These are phyloP conservation scores for Cucurbitaria berberidis DNA, from an alignment of 2,329 filamentous ascomycete genomes.

Conservation along the genomic window DNA sequence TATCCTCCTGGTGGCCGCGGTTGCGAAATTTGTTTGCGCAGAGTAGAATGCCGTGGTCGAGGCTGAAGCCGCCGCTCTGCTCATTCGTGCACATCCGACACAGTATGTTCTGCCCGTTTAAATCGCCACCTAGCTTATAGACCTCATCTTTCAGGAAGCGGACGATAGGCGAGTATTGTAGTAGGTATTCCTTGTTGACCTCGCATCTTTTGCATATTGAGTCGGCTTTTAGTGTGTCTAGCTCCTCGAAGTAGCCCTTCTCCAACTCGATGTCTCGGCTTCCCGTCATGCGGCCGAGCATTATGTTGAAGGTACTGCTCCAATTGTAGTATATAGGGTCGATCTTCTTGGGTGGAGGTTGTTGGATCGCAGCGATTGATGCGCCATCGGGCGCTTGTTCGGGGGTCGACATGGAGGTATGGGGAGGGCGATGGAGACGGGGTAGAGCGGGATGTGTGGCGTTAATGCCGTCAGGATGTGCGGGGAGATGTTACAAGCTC, in stretches of 20 bases:
- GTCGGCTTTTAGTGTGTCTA: slow-evolving; percentile 76
- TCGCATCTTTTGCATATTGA: slow-evolving; percentile 83
- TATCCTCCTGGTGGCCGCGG: slow-evolving; percentile 86
- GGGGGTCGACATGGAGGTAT: slow-evolving; percentile 31
- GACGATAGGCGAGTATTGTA: slow-evolving; percentile 82
- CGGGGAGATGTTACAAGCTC: background rate
- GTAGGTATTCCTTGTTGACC: slow-evolving; percentile 79
- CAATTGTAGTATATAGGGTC: slow-evolving; percentile 62
- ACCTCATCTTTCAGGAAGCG: slow-evolving; percentile 87
- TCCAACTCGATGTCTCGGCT: slow-evolving; percentile 36
- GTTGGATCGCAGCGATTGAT: slow-evolving; percentile 26
- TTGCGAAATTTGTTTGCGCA: slow-evolving; percentile 91
- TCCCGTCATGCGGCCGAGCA: slow-evolving; percentile 65
- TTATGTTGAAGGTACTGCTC: slow-evolving; percentile 84
- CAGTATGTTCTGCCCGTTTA: slow-evolving; percentile 76
- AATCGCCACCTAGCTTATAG: slow-evolving; percentile 74
- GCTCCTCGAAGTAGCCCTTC: slow-evolving; percentile 74
- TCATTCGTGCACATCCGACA: slow-evolving; percentile 79
- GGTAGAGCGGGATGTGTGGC: background rate
- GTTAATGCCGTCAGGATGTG: background rate
- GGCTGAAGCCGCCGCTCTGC: slow-evolving; percentile 82
- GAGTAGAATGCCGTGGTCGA: slow-evolving; percentile 84
- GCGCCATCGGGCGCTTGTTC: slow-evolving; percentile 38
- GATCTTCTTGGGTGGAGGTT: slow-evolving; percentile 30
- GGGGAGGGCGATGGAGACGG: background rate